These are phyloP conservation scores for Citrus sp. DNA, from an alignment of 345 rosid species.

Conservation along the genomic window DNA sequence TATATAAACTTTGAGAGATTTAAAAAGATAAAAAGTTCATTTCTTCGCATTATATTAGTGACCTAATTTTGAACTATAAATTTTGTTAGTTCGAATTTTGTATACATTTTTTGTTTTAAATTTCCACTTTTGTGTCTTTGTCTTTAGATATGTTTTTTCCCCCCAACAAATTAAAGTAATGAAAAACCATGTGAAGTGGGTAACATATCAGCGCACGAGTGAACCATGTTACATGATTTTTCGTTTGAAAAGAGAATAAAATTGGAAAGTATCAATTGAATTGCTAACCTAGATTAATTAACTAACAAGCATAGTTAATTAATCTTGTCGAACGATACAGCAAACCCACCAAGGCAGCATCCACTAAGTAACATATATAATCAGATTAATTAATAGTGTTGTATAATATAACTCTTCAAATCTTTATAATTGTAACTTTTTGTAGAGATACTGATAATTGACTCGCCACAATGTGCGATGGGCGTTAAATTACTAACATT, in stretches of 20 bases:
- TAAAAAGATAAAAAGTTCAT: no score
- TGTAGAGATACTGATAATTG: background rate
- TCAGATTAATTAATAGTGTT: background rate
- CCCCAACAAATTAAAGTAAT: no score
- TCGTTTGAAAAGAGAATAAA: background rate
- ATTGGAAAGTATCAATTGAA: background rate
- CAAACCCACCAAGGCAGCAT: constrained; percentile 7
- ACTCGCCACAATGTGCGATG: background rate
- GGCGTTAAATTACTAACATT: background rate
- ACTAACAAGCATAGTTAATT: background rate
- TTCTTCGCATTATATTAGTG: no score
- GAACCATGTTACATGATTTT: background rate
- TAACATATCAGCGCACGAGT: background rate
- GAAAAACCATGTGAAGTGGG: background rate
- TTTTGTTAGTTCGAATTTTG: no score
- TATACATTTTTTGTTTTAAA: no score
- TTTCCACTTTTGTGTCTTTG: no score
- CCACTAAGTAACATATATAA: background rate
- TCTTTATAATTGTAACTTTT: background rate
- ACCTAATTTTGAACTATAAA: no score
- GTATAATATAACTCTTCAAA: constrained; percentile 3
- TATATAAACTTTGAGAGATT: no score
- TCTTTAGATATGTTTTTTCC: no score
- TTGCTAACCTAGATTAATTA: background rate
- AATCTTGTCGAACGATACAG: background rate